Evolutionary conservation across 108 stramenopile species (phyloP), one percentile per base, ranked within the genome.

Genomic region (Parmales sp.): DNA sequence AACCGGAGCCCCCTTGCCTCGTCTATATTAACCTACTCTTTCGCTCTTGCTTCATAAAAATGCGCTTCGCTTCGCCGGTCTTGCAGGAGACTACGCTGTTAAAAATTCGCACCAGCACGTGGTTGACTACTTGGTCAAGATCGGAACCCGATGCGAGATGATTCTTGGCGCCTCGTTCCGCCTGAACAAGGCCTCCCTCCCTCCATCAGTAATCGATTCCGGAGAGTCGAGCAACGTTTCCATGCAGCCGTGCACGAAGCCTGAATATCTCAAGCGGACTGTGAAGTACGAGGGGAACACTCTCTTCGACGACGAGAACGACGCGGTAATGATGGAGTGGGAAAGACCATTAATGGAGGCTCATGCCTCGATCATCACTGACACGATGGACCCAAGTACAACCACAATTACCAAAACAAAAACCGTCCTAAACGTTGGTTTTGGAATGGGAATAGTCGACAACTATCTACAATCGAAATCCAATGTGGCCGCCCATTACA

Each of bases 321-420:
- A 95, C 78, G 94, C 91, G 0, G 90, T 95, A 49, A 95, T 95
- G 94, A 95, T 95, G 94, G 90, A 95, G 79, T 95, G 94, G 94
- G 94, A 95, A 76, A 64, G 87, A 8, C 94, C 94, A 0, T 75
- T 95, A 37, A 95, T 95, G 94, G 76, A 85, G 43, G 83, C 81
- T n/a, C 94, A 95, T 78, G 91, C 94, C 0, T 73, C 76, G 45
- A 80, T 93, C 6, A 64, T 91, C 16, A 83, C 72, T 69, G 77
- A 81, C 73, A 60, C 75, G 43, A n/a, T n/a, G n/a, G n/a, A n/a
- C n/a, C n/a, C n/a, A n/a, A n/a, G n/a, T n/a, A n/a, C n/a, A n/a
- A 39, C 69, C 69, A 37, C 38, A 13, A 44, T 37, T 37, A 45
- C 22, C 20, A 20, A 19, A 39, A 65, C 69, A 22, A 84, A 83